A percentile compares a stretch with the other conserved stretches of the same genome.
Conservation (phyloP, 1,139 yeast species). For the Meyerozyma athensensis region DNA sequence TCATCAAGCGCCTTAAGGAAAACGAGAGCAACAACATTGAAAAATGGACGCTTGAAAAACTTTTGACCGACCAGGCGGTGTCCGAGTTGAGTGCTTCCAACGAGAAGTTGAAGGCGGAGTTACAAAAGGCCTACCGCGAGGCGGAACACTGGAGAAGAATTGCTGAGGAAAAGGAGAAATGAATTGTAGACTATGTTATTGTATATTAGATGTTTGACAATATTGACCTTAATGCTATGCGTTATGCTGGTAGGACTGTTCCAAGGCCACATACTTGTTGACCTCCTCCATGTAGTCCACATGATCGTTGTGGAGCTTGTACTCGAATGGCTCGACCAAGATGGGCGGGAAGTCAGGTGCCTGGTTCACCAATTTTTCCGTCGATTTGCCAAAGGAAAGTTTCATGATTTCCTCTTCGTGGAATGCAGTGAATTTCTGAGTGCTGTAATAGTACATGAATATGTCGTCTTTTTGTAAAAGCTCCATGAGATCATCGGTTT, state of each 20-base stretch:
- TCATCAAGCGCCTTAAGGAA: slow-evolving; percentile 81
- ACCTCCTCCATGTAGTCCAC: slow-evolving; percentile 25
- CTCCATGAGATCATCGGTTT: slow-evolving; percentile 23
- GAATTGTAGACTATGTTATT: neutral
- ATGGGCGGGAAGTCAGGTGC: slow-evolving; percentile 27
- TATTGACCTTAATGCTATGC: too few relatives aligned
- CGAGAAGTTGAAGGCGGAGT: slow-evolving; percentile 72
- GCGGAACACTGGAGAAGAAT: slow-evolving; percentile 72
- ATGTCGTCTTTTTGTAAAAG: slow-evolving; percentile 32
- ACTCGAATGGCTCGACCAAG: slow-evolving; percentile 33
- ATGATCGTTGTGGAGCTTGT: slow-evolving; percentile 22
- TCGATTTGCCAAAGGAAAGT: slow-evolving; percentile 27
- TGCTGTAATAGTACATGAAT: slow-evolving; percentile 23
- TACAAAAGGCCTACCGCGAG: slow-evolving; percentile 90
- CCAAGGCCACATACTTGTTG: slow-evolving; percentile 16
- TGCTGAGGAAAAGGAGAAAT: slow-evolving; percentile 21
- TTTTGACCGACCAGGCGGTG: slow-evolving; percentile 86
- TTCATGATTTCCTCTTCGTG: slow-evolving; percentile 36
- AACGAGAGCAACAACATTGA: slow-evolving; percentile 84
- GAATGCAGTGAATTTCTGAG: slow-evolving; percentile 29
- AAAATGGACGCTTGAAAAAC: slow-evolving; percentile 90
- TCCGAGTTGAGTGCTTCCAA: slow-evolving; percentile 73
- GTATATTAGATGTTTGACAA: too few relatives aligned
- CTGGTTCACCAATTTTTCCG: slow-evolving; percentile 19
- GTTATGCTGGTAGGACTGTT: slow-evolving; percentile 9